Evolutionary conservation across 768 basidiomycete species (phyloP), one percentile per base, ranked within the genome.

Genomic region (Boletus rubescentipes): DNA sequence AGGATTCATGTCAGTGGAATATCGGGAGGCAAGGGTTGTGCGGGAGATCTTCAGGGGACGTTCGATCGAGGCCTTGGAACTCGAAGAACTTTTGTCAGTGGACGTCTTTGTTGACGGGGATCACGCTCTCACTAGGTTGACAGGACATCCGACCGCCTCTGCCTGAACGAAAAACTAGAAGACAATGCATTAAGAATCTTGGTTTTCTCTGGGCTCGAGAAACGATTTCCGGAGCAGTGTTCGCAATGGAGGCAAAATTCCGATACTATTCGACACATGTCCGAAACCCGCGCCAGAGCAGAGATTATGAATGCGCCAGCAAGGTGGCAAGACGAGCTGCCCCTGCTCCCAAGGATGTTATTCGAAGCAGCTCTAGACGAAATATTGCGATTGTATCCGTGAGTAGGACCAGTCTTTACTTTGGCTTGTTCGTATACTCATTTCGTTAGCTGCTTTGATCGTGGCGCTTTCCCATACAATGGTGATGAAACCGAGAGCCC

Each of bases 1-100:
- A 54, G 79, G 69, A 2, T 73, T 80, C 47, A 51, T 79, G 60
- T 73, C 72, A 0, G 63, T 66, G 7, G 53, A 60, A n/a, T 62
- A 70, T 56, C 49, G 49, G 46, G 46, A 68, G 3, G 53, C 57
- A 5, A 45, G 30, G 34, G 41, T 51, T 18, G 7, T 7, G 2
- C 34, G 31, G 3, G 65, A 71, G 0, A 0, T 0, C 3, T 51
- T 54, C 11, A 53, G 6, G 26, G 15, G 20, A 9, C 49, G 20
- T 2, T 41, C 45, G 6, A 48, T 53, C 12, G 32, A 46, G 1
- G 3, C n/a, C 5, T 10, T 67, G 10, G 55, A 54, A 26, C 57
- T 75, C 20, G 53, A 51, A 29, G 1, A 1, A 4, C 12, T 46
- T 10, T 9, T 75, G 73, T 71, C 12, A 31, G 64, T 38, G 10